Base-by-base conservation (phyloP, 495 filamentous ascomycete species). In the Podospora pseudopauciseta region DNA sequence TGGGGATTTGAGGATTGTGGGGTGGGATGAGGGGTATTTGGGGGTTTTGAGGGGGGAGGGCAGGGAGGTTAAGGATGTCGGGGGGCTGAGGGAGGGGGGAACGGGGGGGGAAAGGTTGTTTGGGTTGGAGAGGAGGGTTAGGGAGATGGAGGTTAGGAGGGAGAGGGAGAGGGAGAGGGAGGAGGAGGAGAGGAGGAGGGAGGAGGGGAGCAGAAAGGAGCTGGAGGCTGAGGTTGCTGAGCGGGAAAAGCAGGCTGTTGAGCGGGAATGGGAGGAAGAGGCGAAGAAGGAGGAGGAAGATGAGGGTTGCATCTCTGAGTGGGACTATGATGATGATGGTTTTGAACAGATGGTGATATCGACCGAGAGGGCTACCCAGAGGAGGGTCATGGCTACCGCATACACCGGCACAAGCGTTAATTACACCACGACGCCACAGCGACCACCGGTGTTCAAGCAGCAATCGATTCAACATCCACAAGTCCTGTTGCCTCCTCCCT, bases 1-100 rank as follows among this genome's bases (percentile, higher is more conserved):
- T 3, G 75, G 79, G 53, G 79, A 80, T 66, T 66, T 82, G 57
- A 73, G 71, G 16, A 72, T 75, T 0, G 76, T 81, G 44, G 81
- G 81, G 20, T 79, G 78, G 78, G 75, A 80, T 67, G 77, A 76
- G 55, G 60, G 67, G 13, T 77, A 78, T 34, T 16, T 78, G 59
- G 73, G 75, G 19, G 27, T 74, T 4, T 19, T 75, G 18, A 63
- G 68, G 53, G 58, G 19, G 7, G 68, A 70, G 66, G 60, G 67
- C 34, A 60, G 39, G 23, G 66, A 72, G 60, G 54, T 18, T 4
- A 44, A n/a, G 1, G 65, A 65, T 64, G 57, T 69, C 44, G 64
- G 58, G 28, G 66, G 71, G 57, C 26, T 23, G 30, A 32, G 19
- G 57, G 63, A 23, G 62, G 55, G 54, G 66, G 26, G 63, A 59